Percentiles rank a stretch among this genome's conserved stretches.
Conservation (phyloP, 164 flowering plant genomes). For the Magnolia kwangsiensis region DNA sequence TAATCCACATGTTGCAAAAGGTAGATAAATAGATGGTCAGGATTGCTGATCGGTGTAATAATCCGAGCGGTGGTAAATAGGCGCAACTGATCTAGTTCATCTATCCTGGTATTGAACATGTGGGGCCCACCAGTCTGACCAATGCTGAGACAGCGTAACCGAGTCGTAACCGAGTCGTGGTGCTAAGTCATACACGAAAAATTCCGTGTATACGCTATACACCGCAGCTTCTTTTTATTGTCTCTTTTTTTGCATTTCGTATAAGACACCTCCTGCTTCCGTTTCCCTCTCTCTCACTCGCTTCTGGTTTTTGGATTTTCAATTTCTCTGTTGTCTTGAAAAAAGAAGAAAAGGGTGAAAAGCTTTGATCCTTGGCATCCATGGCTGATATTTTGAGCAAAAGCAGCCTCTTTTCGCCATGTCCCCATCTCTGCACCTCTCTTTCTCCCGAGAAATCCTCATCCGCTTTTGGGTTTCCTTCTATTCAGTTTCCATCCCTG, state of each 20-base stretch:
- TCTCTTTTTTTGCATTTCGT: too few species aligned
- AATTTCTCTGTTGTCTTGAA: background rate
- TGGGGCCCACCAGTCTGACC: too few species aligned
- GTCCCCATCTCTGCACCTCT: constrained; percentile 9
- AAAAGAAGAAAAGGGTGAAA: background rate
- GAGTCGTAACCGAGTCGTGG: too few species aligned
- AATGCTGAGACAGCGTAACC: too few species aligned
- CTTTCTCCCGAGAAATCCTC: constrained; percentile 12
- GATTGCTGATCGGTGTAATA: too few species aligned
- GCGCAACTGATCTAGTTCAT: too few species aligned
- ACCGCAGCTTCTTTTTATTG: too few species aligned
- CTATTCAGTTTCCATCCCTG: constrained; percentile 18
- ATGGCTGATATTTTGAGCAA: constrained; percentile 34
- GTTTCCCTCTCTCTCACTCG: background rate
- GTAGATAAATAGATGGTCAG: too few species aligned
- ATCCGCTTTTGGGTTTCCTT: constrained; percentile 7
- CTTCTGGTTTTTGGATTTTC: background rate
- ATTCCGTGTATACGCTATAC: background rate
- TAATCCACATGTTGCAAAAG: too few species aligned
- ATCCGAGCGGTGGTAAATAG: too few species aligned
- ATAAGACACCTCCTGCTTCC: background rate
- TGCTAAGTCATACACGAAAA: background rate
- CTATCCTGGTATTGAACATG: too few species aligned
- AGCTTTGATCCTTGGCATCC: background rate
- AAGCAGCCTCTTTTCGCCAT: constrained; percentile 16